Percentiles rank a stretch among this genome's conserved stretches.
These are phyloP conservation scores for Chaetomiaceae sp. DNA, from an alignment of 2,329 filamentous ascomycete genomes.

Conservation along the genomic window DNA sequence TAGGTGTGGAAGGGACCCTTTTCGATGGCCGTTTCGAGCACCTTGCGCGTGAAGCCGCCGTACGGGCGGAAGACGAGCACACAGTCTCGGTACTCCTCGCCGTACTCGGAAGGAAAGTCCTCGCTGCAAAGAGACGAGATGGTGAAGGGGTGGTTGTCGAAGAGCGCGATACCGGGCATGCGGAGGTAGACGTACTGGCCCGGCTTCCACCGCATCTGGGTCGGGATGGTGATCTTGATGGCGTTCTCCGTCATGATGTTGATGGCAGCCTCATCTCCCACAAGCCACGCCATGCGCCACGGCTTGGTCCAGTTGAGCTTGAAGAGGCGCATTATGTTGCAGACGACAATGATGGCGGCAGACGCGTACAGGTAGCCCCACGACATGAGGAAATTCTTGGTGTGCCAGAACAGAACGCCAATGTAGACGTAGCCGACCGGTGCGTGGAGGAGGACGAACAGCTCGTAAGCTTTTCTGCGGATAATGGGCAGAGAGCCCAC, in stretches of 20 bases:
- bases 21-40: conserved; percentile 75
- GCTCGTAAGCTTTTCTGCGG: conserved; percentile 73
- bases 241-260: conserved; percentile 87
- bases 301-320: conserved; percentile 89
- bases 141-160: conserved; percentile 95
- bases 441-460: conserved; percentile 78
- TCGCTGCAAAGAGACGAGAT: conserved; percentile 89
- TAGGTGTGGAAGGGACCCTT: conserved; percentile 91
- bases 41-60: conserved; percentile 80
- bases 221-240: conserved; percentile 93
- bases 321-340: conserved; percentile 69
- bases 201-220: conserved; percentile 86
- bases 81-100: conserved; percentile 82
- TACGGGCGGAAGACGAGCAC: conserved; percentile 89
- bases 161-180: conserved; percentile 85
- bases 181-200: conserved; percentile 93
- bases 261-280: conserved; percentile 87
- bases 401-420: conserved; percentile 91
- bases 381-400: conserved; percentile 83
- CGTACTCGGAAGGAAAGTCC: conserved; percentile 89
- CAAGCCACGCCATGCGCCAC: conserved; percentile 72
- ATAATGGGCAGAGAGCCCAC: conserved; percentile 78
- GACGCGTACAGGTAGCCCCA: conserved; percentile 87
- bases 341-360: conserved; percentile 70
- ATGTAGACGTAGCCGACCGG: conserved; percentile 78